These are phyloP conservation scores for Colletotrichum navitas DNA, from an alignment of 2,329 filamentous ascomycete genomes.

Conservation along the genomic window DNA sequence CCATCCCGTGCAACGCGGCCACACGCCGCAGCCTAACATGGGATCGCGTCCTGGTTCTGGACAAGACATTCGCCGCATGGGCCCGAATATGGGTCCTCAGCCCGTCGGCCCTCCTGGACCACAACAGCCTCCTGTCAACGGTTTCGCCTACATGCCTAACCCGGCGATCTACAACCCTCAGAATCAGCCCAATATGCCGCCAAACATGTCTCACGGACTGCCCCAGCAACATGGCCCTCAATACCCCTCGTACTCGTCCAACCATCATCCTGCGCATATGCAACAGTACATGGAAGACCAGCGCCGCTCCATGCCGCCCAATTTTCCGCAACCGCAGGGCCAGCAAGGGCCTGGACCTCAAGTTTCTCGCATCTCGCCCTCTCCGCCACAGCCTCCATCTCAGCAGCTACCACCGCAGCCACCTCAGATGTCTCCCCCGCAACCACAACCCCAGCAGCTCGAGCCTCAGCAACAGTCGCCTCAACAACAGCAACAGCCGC, in stretches of 20 bases:
- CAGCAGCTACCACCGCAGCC: conserved; percentile 63
- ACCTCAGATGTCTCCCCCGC: conserved; percentile 65
- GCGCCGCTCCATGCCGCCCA: conserved; percentile 77
- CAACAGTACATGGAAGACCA: conserved; percentile 83
- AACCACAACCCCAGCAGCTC: conserved; percentile 59
- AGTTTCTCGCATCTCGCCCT: conserved; percentile 65
- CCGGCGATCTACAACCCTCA: conserved; percentile 86
- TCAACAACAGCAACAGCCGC: conserved; percentile 58
- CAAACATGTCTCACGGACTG: conserved; percentile 54
- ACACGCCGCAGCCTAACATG: conserved; percentile 84
- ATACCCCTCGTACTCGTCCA: conserved; percentile 52
- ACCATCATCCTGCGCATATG: conserved; percentile 58
- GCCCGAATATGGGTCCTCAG: conserved; percentile 78
- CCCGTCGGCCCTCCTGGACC: conserved; percentile 69
- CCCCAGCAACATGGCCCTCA: conserved; percentile 52
- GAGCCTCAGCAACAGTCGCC: conserved; percentile 50
- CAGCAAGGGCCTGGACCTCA: conserved; percentile 60
- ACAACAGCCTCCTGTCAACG: conserved; percentile 69
- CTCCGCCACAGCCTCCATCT: conserved; percentile 70
- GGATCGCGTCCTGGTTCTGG: conserved; percentile 84
- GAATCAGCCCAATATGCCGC: conserved; percentile 57
- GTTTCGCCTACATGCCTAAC: conserved; percentile 87
- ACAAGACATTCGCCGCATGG: conserved; percentile 81
- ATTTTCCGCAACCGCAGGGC: conserved; percentile 69
- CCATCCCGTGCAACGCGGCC: conserved; percentile 70